Percentiles rank a stretch among this genome's conserved stretches.
Conservation (phyloP, 2,329 filamentous ascomycete species). For the Endocalyx cinctus region DNA sequence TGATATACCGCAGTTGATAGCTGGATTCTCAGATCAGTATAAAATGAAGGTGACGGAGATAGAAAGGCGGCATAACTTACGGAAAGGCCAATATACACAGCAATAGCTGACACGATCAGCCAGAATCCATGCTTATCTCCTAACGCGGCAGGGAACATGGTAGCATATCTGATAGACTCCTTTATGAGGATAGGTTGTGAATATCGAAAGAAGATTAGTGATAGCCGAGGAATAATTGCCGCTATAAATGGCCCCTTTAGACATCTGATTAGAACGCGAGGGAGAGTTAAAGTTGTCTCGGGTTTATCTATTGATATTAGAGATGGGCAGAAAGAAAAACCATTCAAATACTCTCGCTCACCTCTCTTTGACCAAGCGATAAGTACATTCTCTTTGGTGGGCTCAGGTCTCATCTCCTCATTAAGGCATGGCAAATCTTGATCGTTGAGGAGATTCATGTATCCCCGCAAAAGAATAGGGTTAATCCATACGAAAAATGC, state of each 20-base stretch:
- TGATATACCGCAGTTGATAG: constrained; percentile 28
- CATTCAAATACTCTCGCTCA: constrained; percentile 8
- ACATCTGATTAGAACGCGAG: constrained; percentile 24
- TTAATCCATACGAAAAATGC: constrained; percentile 30
- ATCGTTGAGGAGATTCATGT: constrained; percentile 17
- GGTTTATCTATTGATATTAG: constrained; percentile 13
- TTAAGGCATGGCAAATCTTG: constrained; percentile 23
- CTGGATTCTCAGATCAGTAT: constrained; percentile 15
- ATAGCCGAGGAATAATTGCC: constrained; percentile 31
- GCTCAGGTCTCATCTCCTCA: constrained; percentile 14
- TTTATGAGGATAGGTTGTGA: constrained; percentile 37
- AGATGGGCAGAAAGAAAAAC: background rate
- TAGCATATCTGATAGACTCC: constrained; percentile 29
- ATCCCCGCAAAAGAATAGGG: constrained; percentile 24
- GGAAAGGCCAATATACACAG: constrained; percentile 33
- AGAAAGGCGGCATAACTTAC: constrained; percentile 25
- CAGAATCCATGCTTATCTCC: constrained; percentile 17
- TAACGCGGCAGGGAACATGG: constrained; percentile 1
- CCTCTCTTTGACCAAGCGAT: constrained; percentile 22
- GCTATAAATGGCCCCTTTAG: constrained; percentile 24
- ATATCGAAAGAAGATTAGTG: constrained; percentile 35
- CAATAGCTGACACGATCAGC: constrained; percentile 27
- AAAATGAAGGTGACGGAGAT: background rate
- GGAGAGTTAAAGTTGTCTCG: constrained; percentile 22
- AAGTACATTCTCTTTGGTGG: constrained; percentile 17